Evolutionary conservation across 2,329 filamentous ascomycete species (phyloP), one percentile per base, ranked within the genome.

Genomic region (Curvularia sp.): DNA sequence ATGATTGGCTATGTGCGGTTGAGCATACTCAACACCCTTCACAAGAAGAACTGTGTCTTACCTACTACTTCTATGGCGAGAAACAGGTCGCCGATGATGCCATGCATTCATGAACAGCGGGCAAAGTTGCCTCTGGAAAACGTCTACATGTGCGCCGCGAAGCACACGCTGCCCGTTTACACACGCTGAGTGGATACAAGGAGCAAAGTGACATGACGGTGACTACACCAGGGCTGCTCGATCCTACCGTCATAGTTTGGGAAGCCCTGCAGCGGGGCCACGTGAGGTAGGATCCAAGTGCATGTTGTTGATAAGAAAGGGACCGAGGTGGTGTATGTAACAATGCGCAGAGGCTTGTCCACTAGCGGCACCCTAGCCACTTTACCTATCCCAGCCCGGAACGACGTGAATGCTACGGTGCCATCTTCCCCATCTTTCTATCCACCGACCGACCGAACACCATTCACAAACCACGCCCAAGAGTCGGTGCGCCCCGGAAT

Each of bases 361-460:
- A 57, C 55, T 54, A 57, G 69, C 70, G 57, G 53, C 66, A 60
- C 66, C 63, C 67, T 66, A 49, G 36, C 36, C 55, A 57, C 55
- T 51, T 51, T 12, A n/a, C 32, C 7, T 59, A 57, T 60, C 61
- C 67, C 65, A 57, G 59, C 57, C 54, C 60, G 54, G 59, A 19
- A 58, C 59, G 49, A 58, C 64, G 67, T 70, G 67, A 73, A 76
- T 76, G 69, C 67, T 70, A 76, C 73, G 61, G 71, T 75, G 59
- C 64, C 68, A 63, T 68, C 66, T 63, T 61, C 70, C 68, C 67
- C 71, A 66, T 68, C 70, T 66, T 73, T 67, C 67, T 60, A 46
- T 59, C 56, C 45, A 68, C 67, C 66, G 65, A 70, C 43, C 43
- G 43, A 27, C 41, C 21, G 27, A 30, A 71, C 70, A 68, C 70